Conservation (phyloP, 2,329 filamentous ascomycete genomes). For the Ilyonectria robusta region DNA sequence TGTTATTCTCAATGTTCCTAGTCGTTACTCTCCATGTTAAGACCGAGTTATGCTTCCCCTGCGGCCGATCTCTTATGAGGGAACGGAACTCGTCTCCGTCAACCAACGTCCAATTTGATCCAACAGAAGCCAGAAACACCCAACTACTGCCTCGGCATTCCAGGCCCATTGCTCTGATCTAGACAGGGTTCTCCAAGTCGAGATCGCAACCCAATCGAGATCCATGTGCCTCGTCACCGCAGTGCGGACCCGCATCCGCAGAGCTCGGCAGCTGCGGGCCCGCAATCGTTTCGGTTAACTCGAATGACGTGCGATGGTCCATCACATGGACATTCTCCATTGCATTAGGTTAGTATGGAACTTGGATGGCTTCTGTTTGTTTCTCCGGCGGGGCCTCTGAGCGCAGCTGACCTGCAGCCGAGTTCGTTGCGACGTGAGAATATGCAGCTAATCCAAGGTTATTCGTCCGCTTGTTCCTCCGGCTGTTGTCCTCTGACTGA, state of each 20-base stretch:
- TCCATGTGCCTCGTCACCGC: neutral
- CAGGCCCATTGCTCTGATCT: too few species aligned
- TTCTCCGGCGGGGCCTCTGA: neutral
- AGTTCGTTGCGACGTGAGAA: neutral
- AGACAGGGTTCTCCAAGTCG: neutral
- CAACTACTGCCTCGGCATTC: too few species aligned
- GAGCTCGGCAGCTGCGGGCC: constrained; percentile 14
- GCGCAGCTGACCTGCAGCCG: neutral
- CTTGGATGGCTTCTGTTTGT: neutral
- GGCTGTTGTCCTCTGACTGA: too few species aligned
- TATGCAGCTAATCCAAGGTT: too few species aligned
- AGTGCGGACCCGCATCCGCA: constrained; percentile 27
- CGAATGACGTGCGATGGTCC: constrained; percentile 14
- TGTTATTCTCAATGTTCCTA: neutral
- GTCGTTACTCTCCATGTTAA: neutral
- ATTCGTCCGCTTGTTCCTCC: too few species aligned
- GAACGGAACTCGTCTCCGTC: too few species aligned
- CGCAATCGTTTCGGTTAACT: constrained; percentile 13
- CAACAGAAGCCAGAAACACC: too few species aligned
- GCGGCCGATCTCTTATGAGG: too few species aligned
- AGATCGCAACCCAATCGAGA: constrained; percentile 5
- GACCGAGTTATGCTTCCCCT: neutral
- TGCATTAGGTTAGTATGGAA: neutral
- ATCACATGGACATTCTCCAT: constrained; percentile 15
- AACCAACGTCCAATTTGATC: too few species aligned